Conservation (phyloP, 164 flowering plant genomes). For the Umbilicus rupestris region DNA sequence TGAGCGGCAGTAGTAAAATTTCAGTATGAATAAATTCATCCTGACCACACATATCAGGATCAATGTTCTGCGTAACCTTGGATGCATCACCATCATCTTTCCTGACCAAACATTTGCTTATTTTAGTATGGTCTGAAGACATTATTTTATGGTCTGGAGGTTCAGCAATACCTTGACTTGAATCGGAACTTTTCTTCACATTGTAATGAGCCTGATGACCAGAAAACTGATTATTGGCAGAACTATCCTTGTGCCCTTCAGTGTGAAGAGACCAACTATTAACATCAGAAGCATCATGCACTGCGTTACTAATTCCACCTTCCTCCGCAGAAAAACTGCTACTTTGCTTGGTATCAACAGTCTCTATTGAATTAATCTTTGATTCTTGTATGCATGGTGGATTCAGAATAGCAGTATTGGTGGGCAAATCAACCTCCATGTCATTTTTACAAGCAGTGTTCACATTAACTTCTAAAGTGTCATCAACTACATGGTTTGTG, state of each 20-base stretch:
- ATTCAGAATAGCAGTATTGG: neutral
- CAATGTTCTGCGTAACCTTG: conserved; percentile 15
- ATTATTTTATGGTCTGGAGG: conserved; percentile 16
- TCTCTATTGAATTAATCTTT: conserved; percentile 11
- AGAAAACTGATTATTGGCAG: conserved; percentile 12
- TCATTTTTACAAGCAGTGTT: conserved; percentile 14
- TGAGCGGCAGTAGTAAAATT: conserved; percentile 15
- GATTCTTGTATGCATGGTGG: conserved; percentile 7
- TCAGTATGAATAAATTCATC: conserved; percentile 18
- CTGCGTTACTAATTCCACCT: conserved; percentile 5
- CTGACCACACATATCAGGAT: conserved; percentile 4
- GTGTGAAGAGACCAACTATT: conserved; percentile 12
- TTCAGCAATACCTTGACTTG: conserved; percentile 13
- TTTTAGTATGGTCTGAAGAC: conserved; percentile 6
- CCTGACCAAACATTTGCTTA: conserved; percentile 14
- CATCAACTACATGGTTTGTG: conserved; percentile 16
- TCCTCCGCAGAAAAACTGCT: conserved; percentile 13
- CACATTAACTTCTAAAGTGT: conserved; percentile 9
- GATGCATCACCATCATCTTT: conserved; percentile 12
- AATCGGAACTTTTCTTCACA: conserved; percentile 15
- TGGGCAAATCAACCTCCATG: neutral
- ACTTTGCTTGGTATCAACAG: conserved; percentile 14
- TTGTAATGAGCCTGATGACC: conserved; percentile 13
- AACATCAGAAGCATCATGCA: conserved; percentile 8
- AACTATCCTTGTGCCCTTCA: conserved; percentile 12